Conservation (phyloP, 495 filamentous ascomycete species). For the Ramalina peruviana region DNA sequence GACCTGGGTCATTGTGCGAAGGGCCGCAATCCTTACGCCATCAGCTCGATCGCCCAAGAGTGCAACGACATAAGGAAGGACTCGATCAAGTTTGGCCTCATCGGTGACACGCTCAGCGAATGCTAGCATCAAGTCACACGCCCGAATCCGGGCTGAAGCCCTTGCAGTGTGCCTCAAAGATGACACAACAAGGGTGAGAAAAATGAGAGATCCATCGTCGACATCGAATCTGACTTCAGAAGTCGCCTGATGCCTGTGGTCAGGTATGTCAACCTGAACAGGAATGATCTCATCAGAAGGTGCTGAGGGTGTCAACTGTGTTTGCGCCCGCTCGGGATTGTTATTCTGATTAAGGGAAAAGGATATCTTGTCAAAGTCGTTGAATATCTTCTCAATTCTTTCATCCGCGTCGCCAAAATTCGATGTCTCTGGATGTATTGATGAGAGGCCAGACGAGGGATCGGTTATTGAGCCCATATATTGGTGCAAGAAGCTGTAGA, state of each 20-base stretch:
- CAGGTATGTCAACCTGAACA: conserved; percentile 79
- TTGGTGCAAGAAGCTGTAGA: conserved; percentile 92
- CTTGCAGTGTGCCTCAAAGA: conserved; percentile 81
- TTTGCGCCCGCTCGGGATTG: conserved; percentile 18
- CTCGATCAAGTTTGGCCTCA: conserved; percentile 90
- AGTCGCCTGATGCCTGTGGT: conserved; percentile 45
- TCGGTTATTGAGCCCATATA: conserved; percentile 96
- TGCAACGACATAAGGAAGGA: conserved; percentile 77
- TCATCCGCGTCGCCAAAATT: conserved; percentile 78
- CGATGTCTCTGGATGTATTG: conserved; percentile 44
- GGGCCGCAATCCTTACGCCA: conserved; percentile 67
- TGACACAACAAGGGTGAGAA: conserved; percentile 74
- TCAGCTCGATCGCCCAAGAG: conserved; percentile 70
- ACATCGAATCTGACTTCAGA: conserved; percentile 25
- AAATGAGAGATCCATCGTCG: conserved; percentile 88
- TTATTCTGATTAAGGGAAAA: conserved; percentile 71
- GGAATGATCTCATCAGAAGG: conserved; percentile 38
- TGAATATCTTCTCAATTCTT: conserved; percentile 79
- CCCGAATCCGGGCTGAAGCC: conserved; percentile 72
- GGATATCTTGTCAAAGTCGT: conserved; percentile 95
- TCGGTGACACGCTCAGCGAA: conserved; percentile 87
- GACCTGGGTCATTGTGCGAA: conserved; percentile 76
- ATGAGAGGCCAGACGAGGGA: conserved; percentile 60
- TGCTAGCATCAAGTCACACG: conserved; percentile 84
- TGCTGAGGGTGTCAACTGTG: conserved; percentile 11